These are phyloP conservation scores for Kwoniella shivajii DNA, from an alignment of 1,284 basidiomycete genomes.

Conservation along the genomic window DNA sequence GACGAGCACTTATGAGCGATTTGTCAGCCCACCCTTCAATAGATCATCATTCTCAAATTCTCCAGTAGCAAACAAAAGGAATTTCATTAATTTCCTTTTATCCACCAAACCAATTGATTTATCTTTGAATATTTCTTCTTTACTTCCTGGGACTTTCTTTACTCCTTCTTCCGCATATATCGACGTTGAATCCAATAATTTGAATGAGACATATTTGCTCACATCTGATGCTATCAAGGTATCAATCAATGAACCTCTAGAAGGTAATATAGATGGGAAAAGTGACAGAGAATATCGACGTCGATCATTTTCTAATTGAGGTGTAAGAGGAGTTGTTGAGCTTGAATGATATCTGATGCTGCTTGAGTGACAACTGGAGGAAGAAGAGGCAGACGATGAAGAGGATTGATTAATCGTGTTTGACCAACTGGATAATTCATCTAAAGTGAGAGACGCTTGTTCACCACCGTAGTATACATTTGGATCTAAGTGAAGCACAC, in stretches of 20 bases:
- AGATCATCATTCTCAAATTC: conserved; percentile 65
- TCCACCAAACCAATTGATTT: conserved; percentile 75
- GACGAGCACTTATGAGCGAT: not conserved
- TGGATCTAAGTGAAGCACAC: conserved; percentile 82
- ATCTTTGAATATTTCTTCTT: conserved; percentile 92
- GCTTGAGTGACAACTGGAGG: not conserved
- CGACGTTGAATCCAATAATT: conserved; percentile 74
- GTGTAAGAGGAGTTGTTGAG: conserved; percentile 54
- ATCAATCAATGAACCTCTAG: conserved; percentile 76
- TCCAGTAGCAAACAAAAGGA: conserved; percentile 75
- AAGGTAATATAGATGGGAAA: conserved; percentile 77
- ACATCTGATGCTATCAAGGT: conserved; percentile 82
- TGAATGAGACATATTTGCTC: conserved; percentile 85
- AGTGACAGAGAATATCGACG: conserved; percentile 85
- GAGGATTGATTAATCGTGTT: conserved; percentile 37
- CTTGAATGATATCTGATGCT: conserved; percentile 21
- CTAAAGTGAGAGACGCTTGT: conserved; percentile 77
- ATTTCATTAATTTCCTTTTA: conserved; percentile 91
- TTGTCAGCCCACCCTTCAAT: conserved; percentile 21
- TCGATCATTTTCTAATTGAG: conserved; percentile 59
- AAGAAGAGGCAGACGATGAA: conserved; percentile 10
- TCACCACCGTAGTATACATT: conserved; percentile 83
- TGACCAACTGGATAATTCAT: conserved; percentile 76
- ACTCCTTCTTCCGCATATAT: conserved; percentile 55
- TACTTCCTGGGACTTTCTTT: conserved; percentile 79